Base-by-base conservation (phyloP, 345 rosid genomes). In the Bruguiera gymnorhiza region DNA sequence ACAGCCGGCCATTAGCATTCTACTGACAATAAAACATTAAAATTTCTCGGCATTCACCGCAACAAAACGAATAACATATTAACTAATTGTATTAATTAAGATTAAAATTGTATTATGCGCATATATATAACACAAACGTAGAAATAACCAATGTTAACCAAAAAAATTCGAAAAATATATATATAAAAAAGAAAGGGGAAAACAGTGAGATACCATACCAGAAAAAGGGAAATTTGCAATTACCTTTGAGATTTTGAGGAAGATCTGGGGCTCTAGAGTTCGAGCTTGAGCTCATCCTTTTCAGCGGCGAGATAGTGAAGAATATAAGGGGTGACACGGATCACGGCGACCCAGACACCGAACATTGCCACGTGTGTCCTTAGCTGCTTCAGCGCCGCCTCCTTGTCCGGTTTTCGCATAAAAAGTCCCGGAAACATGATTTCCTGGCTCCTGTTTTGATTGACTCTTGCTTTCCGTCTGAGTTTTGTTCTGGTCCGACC, bases 391-490 rank as follows among this genome's bases (percentile, higher is more conserved):
- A 90, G 75, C 61, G 96, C 98, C 76, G 54, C 89, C 46, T 79
- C 88, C 85, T 89, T 89, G 82, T 89, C 92, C 32, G 96, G 96
- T 73, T 93, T 88, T n/a, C 82, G 75, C 90, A 83, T 76, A 62
- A 93, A 86, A 89, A 88, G 84, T 26, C 89, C 92, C 10, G 89
- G 90, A 83, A 93, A 93, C 98, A 93, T 93, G 70, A 15, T 62
- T 73, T 3, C 31, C 24, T 53, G 9, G 27, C 21, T 54, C 58
- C 23, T 55, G 5, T 26, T 24, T 0, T 37, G 13, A n/a, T 18
- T 23, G 30, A 19, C 4, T 11, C 19, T 50, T 26, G 34, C 4
- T 24, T 48, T 48, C 23, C 13, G n/a, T 24, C 30, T 34, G 60
- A 5, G 4, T 71, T 56, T 18, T 39, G 13, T 39, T 27, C 8